Percentiles rank a stretch among this genome's conserved stretches.
Evolutionary conservation across 2,329 filamentous ascomycete genomes (phyloP).

Genomic region (Alternaria rosae): DNA sequence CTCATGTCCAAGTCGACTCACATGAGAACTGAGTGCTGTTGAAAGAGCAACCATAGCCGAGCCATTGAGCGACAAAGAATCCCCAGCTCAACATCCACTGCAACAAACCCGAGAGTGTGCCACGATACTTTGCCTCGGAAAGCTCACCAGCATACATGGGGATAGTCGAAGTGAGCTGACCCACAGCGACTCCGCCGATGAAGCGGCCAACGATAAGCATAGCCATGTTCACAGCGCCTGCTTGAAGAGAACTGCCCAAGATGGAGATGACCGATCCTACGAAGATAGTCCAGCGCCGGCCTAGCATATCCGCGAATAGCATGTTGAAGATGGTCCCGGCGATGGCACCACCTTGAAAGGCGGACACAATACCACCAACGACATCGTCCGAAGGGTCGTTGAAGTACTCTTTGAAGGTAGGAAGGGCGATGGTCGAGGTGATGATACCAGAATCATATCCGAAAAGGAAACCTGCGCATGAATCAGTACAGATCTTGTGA

Average conservation of each 20-base stretch:
- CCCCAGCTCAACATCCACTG: constrained; percentile 51
- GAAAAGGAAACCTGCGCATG: constrained; percentile 27
- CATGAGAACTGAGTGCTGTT: constrained; percentile 30
- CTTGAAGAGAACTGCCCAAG: constrained; percentile 59
- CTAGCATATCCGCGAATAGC: constrained; percentile 4
- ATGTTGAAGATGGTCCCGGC: constrained; percentile 38
- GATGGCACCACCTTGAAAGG: constrained; percentile 47
- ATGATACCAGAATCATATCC: constrained; percentile 47
- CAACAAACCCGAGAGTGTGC: constrained; percentile 69
- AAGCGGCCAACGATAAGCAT: constrained; percentile 61
- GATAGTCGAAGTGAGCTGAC: constrained; percentile 31
- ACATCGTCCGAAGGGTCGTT: constrained; percentile 30
- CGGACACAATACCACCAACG: constrained; percentile 47
- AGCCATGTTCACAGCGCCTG: constrained; percentile 52
- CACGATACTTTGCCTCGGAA: constrained; percentile 42
- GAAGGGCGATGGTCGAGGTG: constrained; percentile 40
- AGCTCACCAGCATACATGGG: constrained; percentile 39
- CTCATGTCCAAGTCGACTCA: constrained; percentile 6
- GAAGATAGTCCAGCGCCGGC: constrained; percentile 38
- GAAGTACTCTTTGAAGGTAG: constrained; percentile 40
- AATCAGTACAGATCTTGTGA: neutral
- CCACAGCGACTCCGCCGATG: constrained; percentile 60
- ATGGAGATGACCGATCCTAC: constrained; percentile 56
- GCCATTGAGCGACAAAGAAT: constrained; percentile 50
- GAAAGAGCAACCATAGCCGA: constrained; percentile 49